phyloP scores from a whole-genome alignment of 2,329 filamentous ascomycete genomes.

The Monosporascus ibericus region DNA sequence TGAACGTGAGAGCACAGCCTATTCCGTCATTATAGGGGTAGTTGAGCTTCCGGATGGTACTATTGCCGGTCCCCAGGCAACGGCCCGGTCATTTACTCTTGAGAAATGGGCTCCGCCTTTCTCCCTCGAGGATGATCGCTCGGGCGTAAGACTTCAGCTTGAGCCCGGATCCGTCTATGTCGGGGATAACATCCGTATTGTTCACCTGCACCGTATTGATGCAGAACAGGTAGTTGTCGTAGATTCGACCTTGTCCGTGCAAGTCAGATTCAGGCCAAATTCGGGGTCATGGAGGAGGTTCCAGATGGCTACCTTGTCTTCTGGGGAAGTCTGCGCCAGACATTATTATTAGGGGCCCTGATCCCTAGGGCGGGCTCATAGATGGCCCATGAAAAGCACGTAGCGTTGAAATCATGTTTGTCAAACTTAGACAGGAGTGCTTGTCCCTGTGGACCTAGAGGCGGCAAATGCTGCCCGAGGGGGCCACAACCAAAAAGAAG shows the following conservation, averaged over 20 bases:
- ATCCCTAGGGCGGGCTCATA: slow-evolving; percentile 13
- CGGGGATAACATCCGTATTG: slow-evolving; percentile 39
- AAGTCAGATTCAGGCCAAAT: slow-evolving; percentile 38
- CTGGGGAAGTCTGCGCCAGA: slow-evolving; percentile 33
- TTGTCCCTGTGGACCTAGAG: slow-evolving; percentile 5
- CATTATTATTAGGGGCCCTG: slow-evolving; percentile 34
- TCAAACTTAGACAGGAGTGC: slow-evolving; percentile 5
- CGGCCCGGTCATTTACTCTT: slow-evolving; percentile 45
- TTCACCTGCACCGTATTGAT: slow-evolving; percentile 43
- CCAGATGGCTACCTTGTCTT: slow-evolving; percentile 38
- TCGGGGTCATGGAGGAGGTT: slow-evolving; percentile 34
- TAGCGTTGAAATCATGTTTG: neutral
- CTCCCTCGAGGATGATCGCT: slow-evolving; percentile 40
- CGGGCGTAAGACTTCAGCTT: slow-evolving; percentile 37
- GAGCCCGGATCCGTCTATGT: slow-evolving; percentile 30
- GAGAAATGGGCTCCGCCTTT: slow-evolving; percentile 33
- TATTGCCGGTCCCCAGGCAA: slow-evolving; percentile 34
- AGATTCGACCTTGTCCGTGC: slow-evolving; percentile 28
- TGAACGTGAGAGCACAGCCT: slow-evolving; percentile 29
- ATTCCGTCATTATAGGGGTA: slow-evolving; percentile 38
- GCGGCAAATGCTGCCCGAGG: slow-evolving; percentile 2
- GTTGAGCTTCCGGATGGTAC: slow-evolving; percentile 32
- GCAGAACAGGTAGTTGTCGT: slow-evolving; percentile 40
- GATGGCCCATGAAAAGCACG: slow-evolving; percentile 8
- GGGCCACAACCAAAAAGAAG: neutral